phyloP scores from a whole-genome alignment of 257 asterid species.

The Ehretia macrophylla region DNA sequence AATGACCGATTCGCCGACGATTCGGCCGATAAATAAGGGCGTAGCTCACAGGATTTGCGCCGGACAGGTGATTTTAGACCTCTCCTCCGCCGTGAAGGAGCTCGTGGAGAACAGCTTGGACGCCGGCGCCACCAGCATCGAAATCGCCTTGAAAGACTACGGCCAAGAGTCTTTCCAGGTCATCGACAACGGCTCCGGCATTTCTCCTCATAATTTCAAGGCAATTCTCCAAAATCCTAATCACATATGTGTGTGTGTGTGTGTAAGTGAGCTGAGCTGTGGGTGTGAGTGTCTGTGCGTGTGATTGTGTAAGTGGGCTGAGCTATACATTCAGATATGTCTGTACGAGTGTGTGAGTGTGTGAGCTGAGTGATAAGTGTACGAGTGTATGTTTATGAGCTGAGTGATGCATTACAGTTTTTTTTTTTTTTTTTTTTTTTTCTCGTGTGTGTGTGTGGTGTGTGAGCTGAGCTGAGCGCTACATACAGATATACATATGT shows the following conservation, averaged over 20 bases:
- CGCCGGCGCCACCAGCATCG: constrained; percentile 88
- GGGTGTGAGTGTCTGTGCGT: too few relatives aligned
- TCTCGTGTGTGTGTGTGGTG: too few relatives aligned
- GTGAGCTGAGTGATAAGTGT: too few relatives aligned
- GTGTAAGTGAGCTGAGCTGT: background rate
- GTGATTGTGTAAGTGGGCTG: too few relatives aligned
- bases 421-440: too few relatives aligned
- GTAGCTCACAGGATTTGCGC: constrained; percentile 82
- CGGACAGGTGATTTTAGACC: constrained; percentile 90
- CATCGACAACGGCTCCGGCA: constrained; percentile 86
- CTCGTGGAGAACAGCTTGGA: constrained; percentile 99
- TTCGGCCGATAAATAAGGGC: constrained; percentile 64
- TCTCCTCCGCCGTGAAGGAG: constrained; percentile 95
- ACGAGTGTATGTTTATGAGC: too few relatives aligned
- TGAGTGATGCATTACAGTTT: too few relatives aligned
- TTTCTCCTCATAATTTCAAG: constrained; percentile 73
- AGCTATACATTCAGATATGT: too few relatives aligned
- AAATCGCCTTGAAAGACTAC: constrained; percentile 64
- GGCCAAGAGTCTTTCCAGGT: constrained; percentile 88
- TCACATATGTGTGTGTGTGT: background rate
- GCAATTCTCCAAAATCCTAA: constrained; percentile 24
- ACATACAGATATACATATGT: too few relatives aligned
- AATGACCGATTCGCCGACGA: constrained; percentile 19
- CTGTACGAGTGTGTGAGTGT: too few relatives aligned
- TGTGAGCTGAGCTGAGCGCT: too few relatives aligned